phyloP scores from a whole-genome alignment of 140 eudicot species.

The Anethum foeniculum region DNA sequence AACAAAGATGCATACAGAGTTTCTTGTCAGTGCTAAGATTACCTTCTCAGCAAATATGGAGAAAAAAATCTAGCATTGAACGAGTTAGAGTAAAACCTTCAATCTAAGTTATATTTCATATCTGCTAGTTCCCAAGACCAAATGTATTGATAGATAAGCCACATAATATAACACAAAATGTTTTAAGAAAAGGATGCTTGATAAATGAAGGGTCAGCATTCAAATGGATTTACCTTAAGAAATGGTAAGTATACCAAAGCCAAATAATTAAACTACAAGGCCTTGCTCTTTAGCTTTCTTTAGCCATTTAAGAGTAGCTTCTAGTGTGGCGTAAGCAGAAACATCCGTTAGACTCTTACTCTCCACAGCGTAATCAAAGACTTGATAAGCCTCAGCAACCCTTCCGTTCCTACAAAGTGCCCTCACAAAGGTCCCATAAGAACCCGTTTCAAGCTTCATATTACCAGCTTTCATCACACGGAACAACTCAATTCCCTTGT shows the following conservation, averaged over 20 bases:
- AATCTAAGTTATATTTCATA: not conserved
- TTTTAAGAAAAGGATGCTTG: not conserved
- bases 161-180: not conserved
- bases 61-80: not conserved
- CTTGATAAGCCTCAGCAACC: conserved; percentile 90
- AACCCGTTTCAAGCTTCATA: conserved; percentile 69
- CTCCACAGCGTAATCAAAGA: conserved; percentile 85
- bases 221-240: not conserved
- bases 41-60: not conserved
- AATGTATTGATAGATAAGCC: not conserved
- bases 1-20: not conserved
- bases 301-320: conserved; percentile 83
- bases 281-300: conserved; percentile 89
- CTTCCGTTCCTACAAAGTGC: conserved; percentile 68
- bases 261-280: conserved; percentile 37
- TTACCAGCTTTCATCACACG: conserved; percentile 47
- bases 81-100: not conserved
- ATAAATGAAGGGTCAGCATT: not conserved
- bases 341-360: conserved; percentile 79
- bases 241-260: conserved; percentile 7
- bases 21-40: not conserved
- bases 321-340: conserved; percentile 74
- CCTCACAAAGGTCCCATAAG: conserved; percentile 79
- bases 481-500: conserved; percentile 58
- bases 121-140: not conserved